These are phyloP conservation scores for Marchantia paleacea DNA, from an alignment of 225 moss, liverwort and hornwort species.

Conservation along the genomic window DNA sequence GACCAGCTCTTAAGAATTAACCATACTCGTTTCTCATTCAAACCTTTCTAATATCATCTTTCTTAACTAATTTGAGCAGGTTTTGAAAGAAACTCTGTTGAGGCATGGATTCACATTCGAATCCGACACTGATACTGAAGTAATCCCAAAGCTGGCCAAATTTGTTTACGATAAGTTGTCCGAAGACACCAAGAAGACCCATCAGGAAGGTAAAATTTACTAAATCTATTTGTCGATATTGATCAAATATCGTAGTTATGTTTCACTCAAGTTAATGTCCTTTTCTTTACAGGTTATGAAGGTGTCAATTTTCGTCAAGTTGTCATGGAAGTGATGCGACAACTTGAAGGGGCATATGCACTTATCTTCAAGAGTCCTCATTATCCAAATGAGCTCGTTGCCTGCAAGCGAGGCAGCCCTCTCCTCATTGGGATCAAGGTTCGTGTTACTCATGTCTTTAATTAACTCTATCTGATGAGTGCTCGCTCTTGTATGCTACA, in stretches of 20 bases:
- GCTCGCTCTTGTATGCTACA: background rate
- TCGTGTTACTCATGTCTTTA: background rate
- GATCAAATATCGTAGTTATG: background rate
- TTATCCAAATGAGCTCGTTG: conserved; percentile 94
- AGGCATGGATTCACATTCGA: conserved; percentile 92
- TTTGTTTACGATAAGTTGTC: conserved; percentile 76
- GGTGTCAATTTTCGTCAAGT: conserved; percentile 77
- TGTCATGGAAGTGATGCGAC: conserved; percentile 96
- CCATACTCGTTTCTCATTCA: background rate
- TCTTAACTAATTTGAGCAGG: conserved; percentile 41
- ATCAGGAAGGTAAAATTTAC: conserved; percentile 11
- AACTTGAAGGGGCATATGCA: conserved; percentile 98
- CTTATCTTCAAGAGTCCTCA: conserved; percentile 96
- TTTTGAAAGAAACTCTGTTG: conserved; percentile 86
- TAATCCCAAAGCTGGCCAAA: conserved; percentile 96
- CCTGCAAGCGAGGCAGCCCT: conserved; percentile 98
- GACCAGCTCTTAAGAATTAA: background rate
- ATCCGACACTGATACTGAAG: conserved; percentile 98
- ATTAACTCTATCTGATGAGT: background rate
- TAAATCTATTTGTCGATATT: background rate
- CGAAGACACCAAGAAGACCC: conserved; percentile 51
- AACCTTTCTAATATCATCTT: conserved; percentile 9
- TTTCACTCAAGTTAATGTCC: background rate
- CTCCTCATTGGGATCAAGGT: conserved; percentile 95
- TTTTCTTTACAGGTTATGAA: conserved; percentile 48